Conservation (phyloP, 495 filamentous ascomycete genomes). For the Umbilicaria muhlenbergii region DNA sequence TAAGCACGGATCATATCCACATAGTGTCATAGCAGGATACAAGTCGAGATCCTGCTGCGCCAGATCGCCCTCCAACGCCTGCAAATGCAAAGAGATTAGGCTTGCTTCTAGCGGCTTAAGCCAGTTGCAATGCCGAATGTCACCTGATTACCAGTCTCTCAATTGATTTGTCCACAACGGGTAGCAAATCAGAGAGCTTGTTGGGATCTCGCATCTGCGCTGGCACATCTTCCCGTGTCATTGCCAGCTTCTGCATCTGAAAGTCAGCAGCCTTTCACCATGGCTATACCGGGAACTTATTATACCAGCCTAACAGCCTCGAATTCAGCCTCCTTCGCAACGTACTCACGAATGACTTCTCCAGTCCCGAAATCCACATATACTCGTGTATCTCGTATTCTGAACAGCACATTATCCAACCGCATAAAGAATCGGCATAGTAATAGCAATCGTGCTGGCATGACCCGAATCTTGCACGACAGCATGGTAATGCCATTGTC, state of each 20-base stretch:
- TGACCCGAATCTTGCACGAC: conserved; percentile 79
- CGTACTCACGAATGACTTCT: conserved; percentile 79
- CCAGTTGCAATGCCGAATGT: neutral
- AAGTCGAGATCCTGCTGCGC: too few relatives aligned
- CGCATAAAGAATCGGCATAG: conserved; percentile 85
- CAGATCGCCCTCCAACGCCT: too few relatives aligned
- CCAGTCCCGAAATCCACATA: conserved; percentile 79
- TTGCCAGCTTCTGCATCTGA: conserved; percentile 43
- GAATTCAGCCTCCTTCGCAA: conserved; percentile 65
- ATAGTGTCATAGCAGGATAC: too few relatives aligned
- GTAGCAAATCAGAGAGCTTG: conserved; percentile 53
- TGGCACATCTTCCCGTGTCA: conserved; percentile 58
- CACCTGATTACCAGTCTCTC: conserved; percentile 23
- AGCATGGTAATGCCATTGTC: conserved; percentile 89
- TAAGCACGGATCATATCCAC: too few relatives aligned
- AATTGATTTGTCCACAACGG: conserved; percentile 43
- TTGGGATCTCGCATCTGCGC: conserved; percentile 74
- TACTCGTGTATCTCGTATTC: conserved; percentile 77
- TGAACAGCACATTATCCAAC: conserved; percentile 72
- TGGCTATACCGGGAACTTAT: conserved; percentile 1
- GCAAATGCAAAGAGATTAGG: too few relatives aligned
- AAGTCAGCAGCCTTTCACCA: conserved; percentile 1
- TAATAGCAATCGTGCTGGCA: conserved; percentile 72
- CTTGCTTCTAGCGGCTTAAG: too few relatives aligned
- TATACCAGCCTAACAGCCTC: conserved; percentile 59